Conservation (phyloP, 352 stramenopile species). For the Pythium monospermum region DNA sequence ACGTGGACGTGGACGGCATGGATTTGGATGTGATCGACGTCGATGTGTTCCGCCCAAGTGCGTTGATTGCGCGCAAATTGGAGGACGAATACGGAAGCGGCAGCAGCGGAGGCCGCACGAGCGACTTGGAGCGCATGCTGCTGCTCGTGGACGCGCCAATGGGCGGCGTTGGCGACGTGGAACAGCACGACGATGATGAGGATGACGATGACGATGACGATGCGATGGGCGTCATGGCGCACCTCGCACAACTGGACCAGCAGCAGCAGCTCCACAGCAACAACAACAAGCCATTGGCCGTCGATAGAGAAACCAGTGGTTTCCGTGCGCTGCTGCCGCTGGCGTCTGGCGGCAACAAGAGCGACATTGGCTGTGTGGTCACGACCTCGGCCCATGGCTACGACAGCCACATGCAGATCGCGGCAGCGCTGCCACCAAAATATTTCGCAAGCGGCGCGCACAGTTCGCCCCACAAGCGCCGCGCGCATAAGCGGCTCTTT, state of each 20-base stretch:
- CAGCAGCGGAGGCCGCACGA: constrained; percentile 4
- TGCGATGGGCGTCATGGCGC: constrained; percentile 19
- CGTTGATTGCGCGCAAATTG: constrained; percentile 45
- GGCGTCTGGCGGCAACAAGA: too few relatives aligned
- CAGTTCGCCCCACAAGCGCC: constrained; percentile 35
- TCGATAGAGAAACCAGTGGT: neutral
- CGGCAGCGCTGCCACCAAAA: constrained; percentile 32
- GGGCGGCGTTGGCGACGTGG: constrained; percentile 1
- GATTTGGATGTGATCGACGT: constrained; percentile 46
- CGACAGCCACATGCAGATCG: constrained; percentile 2
- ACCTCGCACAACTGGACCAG: constrained; percentile 21
- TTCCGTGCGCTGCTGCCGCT: constrained; percentile 1
- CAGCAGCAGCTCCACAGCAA: constrained; percentile 1
- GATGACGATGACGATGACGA: constrained; percentile 31
- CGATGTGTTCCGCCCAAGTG: constrained; percentile 58
- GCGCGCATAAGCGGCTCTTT: constrained; percentile 52
- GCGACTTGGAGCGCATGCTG: constrained; percentile 69
- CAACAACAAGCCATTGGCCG: constrained; percentile 6
- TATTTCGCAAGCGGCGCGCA: constrained; percentile 32
- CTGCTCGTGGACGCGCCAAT: constrained; percentile 13
- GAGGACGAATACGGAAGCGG: constrained; percentile 38
- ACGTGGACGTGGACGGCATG: constrained; percentile 30
- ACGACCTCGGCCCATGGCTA: neutral
- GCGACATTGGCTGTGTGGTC: neutral
- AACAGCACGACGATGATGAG: neutral